phyloP scores from a whole-genome alignment of 116 monocot genomes.

The Thalassia testudinum region DNA sequence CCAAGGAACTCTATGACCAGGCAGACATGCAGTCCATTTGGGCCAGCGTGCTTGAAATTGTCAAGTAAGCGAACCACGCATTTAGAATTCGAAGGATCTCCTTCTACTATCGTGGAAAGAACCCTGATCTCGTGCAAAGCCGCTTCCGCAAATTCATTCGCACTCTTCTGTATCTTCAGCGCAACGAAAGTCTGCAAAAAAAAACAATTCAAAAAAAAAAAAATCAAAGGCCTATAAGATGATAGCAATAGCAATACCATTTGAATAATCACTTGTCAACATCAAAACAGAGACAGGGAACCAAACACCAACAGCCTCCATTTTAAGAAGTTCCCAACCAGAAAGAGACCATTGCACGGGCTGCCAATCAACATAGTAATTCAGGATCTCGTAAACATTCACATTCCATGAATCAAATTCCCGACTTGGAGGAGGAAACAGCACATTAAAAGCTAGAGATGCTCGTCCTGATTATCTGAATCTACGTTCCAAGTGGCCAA shows the following conservation, averaged over 20 bases:
- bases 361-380: no score
- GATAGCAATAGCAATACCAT: neutral
- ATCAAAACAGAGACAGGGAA: no score
- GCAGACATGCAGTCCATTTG: conserved; percentile 39
- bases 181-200: conserved; percentile 31
- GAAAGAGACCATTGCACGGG: no score
- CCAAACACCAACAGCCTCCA: no score
- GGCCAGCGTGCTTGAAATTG: conserved; percentile 33
- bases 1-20: conserved; percentile 34
- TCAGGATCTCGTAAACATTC: no score
- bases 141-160: conserved; percentile 28
- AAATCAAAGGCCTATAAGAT: neutral
- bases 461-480: no score
- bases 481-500: no score
- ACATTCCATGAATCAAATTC: no score
- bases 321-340: no score
- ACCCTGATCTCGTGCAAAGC: conserved; percentile 33
- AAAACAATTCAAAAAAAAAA: neutral
- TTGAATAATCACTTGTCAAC: no score
- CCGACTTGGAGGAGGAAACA: no score
- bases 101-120: conserved; percentile 27
- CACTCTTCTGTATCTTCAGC: conserved; percentile 46
- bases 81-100: conserved; percentile 25
- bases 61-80: conserved; percentile 26
- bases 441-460: no score